Evolutionary conservation across 2,329 filamentous ascomycete genomes (phyloP).

Genomic region (Teratosphaeria destructans): DNA sequence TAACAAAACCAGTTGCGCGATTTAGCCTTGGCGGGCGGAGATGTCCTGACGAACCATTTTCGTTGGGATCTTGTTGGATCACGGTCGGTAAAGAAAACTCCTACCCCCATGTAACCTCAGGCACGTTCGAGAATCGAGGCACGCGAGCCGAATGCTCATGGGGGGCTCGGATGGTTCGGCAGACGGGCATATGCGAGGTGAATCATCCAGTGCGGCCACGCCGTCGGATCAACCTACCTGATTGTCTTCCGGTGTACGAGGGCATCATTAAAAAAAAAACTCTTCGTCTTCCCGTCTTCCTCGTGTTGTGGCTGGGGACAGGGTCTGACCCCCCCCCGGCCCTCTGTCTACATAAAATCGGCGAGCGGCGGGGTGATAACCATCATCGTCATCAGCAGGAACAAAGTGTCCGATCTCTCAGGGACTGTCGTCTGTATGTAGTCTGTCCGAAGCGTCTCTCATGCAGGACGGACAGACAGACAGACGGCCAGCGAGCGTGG

Average conservation of each 20-base stretch:
- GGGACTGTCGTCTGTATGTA: no score
- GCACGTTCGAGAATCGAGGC: neutral
- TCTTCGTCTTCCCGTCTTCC: no score
- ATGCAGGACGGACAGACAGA: no score
- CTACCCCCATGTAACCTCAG: no score
- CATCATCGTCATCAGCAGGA: neutral
- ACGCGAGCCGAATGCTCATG: neutral
- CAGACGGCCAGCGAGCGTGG: neutral
- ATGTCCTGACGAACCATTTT: neutral
- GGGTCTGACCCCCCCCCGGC: neutral
- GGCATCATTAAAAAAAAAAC: neutral
- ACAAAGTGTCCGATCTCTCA: neutral
- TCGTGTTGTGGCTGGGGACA: neutral
- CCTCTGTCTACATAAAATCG: neutral
- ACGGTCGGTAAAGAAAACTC: neutral
- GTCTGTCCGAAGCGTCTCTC: neutral
- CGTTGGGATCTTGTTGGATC: neutral
- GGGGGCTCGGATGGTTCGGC: neutral
- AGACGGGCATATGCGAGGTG: neutral
- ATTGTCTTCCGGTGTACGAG: neutral
- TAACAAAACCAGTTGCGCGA: neutral
- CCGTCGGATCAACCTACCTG: neutral
- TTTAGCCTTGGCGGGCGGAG: neutral
- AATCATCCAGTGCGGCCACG: neutral
- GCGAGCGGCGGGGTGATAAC: neutral